These are phyloP conservation scores for Yamadazyma scolyti DNA, from an alignment of 805 yeast genomes.

Conservation along the genomic window DNA sequence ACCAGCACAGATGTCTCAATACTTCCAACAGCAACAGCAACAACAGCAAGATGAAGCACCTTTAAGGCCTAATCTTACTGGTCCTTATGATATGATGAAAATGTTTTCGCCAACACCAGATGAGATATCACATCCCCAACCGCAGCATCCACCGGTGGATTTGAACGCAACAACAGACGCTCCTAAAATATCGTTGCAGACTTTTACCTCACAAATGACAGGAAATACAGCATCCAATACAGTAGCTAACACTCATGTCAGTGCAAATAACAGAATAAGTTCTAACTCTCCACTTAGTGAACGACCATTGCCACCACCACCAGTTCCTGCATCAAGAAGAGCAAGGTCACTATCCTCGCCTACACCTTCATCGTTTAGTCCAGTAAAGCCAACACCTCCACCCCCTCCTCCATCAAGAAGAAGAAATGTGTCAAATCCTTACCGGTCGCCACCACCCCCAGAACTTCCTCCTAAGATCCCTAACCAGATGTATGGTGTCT, in stretches of 20 bases:
- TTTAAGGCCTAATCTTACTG: constrained; percentile 40
- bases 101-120: constrained; percentile 13
- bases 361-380: constrained; percentile 30
- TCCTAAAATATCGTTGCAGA: constrained; percentile 35
- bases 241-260: constrained; percentile 34
- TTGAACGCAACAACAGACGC: constrained; percentile 4
- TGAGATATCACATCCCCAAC: constrained; percentile 4
- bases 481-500: constrained; percentile 1
- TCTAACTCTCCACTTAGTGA: constrained; percentile 19
- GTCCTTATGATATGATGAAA: constrained; percentile 31
- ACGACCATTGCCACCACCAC: constrained; percentile 10
- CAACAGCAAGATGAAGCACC: constrained; percentile 6
- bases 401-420: constrained; percentile 1
- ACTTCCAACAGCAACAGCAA: constrained; percentile 7
- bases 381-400: constrained; percentile 9
- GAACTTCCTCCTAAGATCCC: constrained; percentile 7
- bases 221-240: constrained; percentile 31
- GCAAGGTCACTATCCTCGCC: constrained; percentile 35
- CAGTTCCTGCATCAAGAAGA: constrained; percentile 22
- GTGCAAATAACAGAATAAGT: too few relatives aligned
- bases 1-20: constrained; percentile 39
- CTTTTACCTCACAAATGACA: constrained; percentile 41
- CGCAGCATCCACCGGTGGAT: constrained; percentile 12
- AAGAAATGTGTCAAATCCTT: too few relatives aligned
- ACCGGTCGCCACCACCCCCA: constrained; percentile 2